phyloP scores from a whole-genome alignment of 164 flowering plant species.

The Platanus orientalis region DNA sequence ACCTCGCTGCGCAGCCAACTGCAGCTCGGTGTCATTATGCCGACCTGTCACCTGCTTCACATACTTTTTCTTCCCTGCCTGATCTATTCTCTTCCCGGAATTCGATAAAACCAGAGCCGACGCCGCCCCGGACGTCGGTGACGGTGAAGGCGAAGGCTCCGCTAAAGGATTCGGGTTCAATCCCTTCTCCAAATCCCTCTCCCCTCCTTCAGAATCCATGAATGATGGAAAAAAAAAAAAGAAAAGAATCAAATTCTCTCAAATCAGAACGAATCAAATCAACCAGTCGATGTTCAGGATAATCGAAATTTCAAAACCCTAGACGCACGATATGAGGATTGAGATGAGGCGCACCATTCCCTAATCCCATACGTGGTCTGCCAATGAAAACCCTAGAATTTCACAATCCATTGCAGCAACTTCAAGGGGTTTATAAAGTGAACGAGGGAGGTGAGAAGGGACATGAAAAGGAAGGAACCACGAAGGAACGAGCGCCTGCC shows the following conservation, averaged over 20 bases:
- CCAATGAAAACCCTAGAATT: too few relatives aligned
- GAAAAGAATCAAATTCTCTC: background rate
- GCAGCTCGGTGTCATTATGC: conserved; percentile 82
- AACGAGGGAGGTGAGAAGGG: too few relatives aligned
- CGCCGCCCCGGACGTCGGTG: conserved; percentile 33
- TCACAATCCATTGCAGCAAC: too few relatives aligned
- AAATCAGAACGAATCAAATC: too few relatives aligned
- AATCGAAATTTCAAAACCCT: too few relatives aligned
- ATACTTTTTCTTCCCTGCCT: conserved; percentile 67
- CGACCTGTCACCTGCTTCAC: conserved; percentile 87
- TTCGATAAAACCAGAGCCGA: conserved; percentile 64
- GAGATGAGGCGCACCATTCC: too few relatives aligned
- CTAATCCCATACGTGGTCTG: too few relatives aligned
- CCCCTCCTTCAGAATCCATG: conserved; percentile 14
- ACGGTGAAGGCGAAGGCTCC: conserved; percentile 26
- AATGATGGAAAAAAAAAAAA: background rate
- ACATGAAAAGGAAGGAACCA: too few relatives aligned
- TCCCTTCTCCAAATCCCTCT: conserved; percentile 45
- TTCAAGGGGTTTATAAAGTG: too few relatives aligned
- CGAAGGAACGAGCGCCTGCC: too few relatives aligned
- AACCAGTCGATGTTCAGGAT: too few relatives aligned
- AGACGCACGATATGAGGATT: too few relatives aligned
- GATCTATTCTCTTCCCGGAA: conserved; percentile 71
- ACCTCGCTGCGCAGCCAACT: conserved; percentile 74
- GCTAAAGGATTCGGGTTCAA: conserved; percentile 7